These are phyloP conservation scores for Nakazawaea holstii DNA, from an alignment of 805 yeast genomes.

Conservation along the genomic window DNA sequence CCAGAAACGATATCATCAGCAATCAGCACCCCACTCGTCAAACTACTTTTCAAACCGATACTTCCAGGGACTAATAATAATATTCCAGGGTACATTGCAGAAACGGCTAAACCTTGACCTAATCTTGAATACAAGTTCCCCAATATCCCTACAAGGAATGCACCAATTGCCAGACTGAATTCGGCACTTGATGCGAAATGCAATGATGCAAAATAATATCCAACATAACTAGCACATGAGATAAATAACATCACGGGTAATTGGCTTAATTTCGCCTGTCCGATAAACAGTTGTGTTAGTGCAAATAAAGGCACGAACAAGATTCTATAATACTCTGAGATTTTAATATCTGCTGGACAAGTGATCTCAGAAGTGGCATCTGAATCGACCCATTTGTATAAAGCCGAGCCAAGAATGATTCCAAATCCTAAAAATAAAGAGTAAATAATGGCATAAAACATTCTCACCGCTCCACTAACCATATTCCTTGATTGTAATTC, in stretches of 20 bases:
- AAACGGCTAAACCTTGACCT: conserved; percentile 80
- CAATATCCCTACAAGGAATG: conserved; percentile 72
- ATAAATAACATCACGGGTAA: conserved; percentile 69
- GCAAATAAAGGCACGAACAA: conserved; percentile 73
- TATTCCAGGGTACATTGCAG: conserved; percentile 86
- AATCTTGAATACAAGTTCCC: conserved; percentile 78
- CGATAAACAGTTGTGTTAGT: conserved; percentile 43
- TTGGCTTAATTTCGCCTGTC: conserved; percentile 69
- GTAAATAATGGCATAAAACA: conserved; percentile 85
- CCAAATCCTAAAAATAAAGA: conserved; percentile 81
- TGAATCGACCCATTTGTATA: conserved; percentile 79
- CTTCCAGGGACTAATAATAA: conserved; percentile 85
- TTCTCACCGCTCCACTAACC: conserved; percentile 82
- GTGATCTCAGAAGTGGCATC: conserved; percentile 51
- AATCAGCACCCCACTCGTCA: conserved; percentile 61
- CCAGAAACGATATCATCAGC: conserved; percentile 55
- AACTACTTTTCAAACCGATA: conserved; percentile 70
- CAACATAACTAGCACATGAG: conserved; percentile 66
- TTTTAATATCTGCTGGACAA: conserved; percentile 32
- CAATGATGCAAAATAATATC: conserved; percentile 61
- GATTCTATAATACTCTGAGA: conserved; percentile 49
- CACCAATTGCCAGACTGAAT: conserved; percentile 75
- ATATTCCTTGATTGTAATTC: conserved; percentile 75
- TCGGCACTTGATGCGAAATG: conserved; percentile 64
- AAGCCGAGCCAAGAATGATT: conserved; percentile 76